phyloP scores from a whole-genome alignment of 208 protist species.

The Porcisia deanei region DNA sequence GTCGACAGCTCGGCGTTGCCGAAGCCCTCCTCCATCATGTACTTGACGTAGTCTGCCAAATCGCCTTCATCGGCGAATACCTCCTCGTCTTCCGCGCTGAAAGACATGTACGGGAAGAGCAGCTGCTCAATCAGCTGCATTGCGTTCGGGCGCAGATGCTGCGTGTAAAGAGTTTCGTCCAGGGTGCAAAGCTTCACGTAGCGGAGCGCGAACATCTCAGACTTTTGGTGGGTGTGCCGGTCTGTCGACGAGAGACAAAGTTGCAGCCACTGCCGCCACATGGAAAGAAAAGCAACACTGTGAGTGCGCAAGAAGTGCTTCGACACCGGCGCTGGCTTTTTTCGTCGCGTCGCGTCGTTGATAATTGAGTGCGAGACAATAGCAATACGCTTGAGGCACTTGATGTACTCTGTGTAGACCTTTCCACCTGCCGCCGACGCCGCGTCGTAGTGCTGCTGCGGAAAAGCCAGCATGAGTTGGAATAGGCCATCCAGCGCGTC shows the following conservation, averaged over 20 bases:
- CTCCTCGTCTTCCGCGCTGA: slow-evolving; percentile 77
- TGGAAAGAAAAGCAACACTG: slow-evolving; percentile 47
- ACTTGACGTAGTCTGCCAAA: slow-evolving; percentile 79
- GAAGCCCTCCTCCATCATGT: slow-evolving; percentile 84
- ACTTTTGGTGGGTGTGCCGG: slow-evolving; percentile 59
- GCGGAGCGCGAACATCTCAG: slow-evolving; percentile 78
- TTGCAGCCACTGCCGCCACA: slow-evolving; percentile 79
- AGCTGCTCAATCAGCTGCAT: slow-evolving; percentile 73
- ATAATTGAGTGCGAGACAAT: slow-evolving; percentile 71
- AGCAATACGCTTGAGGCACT: slow-evolving; percentile 83
- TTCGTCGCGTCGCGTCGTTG: slow-evolving; percentile 76
- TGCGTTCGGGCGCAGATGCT: slow-evolving; percentile 61
- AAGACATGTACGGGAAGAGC: slow-evolving; percentile 84
- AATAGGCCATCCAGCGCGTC: slow-evolving; percentile 68
- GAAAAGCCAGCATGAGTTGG: slow-evolving; percentile 55
- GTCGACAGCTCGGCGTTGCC: slow-evolving; percentile 68
- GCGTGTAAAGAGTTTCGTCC: slow-evolving; percentile 63
- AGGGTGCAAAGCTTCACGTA: slow-evolving; percentile 82
- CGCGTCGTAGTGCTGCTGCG: slow-evolving; percentile 58
- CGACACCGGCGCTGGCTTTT: slow-evolving; percentile 73
- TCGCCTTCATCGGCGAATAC: slow-evolving; percentile 73
- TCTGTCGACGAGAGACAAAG: slow-evolving; percentile 47
- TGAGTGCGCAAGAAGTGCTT: slow-evolving; percentile 52
- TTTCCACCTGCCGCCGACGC: slow-evolving; percentile 44
- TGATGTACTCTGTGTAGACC: slow-evolving; percentile 66